A percentile compares a stretch with the other conserved stretches of the same genome.
phyloP scores from a whole-genome alignment of 768 basidiomycete genomes.

The Pleurotus salmoneostramineus region DNA sequence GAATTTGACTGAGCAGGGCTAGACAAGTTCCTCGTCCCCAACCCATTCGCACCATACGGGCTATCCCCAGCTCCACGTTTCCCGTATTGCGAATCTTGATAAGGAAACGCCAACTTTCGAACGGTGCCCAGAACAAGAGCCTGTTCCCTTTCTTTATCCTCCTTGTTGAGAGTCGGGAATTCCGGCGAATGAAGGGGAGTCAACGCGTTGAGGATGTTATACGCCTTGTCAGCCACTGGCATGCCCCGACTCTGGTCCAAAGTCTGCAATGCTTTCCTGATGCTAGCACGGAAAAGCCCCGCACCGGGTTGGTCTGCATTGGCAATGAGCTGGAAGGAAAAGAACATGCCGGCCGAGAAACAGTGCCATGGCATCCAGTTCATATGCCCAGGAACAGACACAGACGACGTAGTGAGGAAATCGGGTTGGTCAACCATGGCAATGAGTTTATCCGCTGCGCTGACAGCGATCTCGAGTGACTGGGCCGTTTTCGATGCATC shows the following conservation, averaged over 20 bases:
- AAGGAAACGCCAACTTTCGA: conserved; percentile 78
- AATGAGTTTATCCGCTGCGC: conserved; percentile 75
- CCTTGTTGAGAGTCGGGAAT: conserved; percentile 43
- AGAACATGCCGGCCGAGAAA: conserved; percentile 87
- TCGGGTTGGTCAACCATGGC: conserved; percentile 76
- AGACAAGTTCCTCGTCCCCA: conserved; percentile 27
- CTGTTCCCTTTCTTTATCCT: conserved; percentile 57
- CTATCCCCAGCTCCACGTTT: not conserved
- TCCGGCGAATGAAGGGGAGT: conserved; percentile 71
- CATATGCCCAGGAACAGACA: conserved; percentile 79
- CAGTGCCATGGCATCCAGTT: conserved; percentile 82
- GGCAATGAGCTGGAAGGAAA: conserved; percentile 83
- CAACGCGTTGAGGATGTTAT: conserved; percentile 65
- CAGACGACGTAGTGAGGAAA: conserved; percentile 62
- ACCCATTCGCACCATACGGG: conserved; percentile 41
- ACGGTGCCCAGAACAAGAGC: conserved; percentile 61
- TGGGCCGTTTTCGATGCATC: conserved; percentile 45
- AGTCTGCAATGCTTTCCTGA: conserved; percentile 62
- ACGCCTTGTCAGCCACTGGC: conserved; percentile 71
- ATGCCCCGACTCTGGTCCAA: conserved; percentile 64
- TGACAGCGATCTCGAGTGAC: conserved; percentile 71
- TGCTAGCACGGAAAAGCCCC: conserved; percentile 69
- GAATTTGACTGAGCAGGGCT: conserved; percentile 57
- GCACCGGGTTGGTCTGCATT: conserved; percentile 80
- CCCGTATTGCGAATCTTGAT: conserved; percentile 55